Percentiles rank a stretch among this genome's conserved stretches.
Conservation (phyloP, 805 yeast species). For the Vanderwaltozyma polyspora region DNA sequence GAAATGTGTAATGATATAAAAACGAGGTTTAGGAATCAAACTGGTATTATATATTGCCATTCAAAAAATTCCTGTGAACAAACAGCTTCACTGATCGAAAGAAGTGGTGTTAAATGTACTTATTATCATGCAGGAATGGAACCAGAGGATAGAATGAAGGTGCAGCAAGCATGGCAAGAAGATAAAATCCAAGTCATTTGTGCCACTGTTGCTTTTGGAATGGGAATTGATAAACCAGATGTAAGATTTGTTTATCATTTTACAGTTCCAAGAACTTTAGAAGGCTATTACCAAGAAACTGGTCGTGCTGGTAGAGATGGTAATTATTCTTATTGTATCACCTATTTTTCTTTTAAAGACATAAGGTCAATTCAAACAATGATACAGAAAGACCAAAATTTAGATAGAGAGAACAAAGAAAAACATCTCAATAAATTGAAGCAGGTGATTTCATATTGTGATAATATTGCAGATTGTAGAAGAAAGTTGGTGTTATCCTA, state of each 20-base stretch:
- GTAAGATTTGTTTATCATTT: slow-evolving; percentile 87
- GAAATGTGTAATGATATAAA: slow-evolving; percentile 51
- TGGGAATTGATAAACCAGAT: slow-evolving; percentile 98
- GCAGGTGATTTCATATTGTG: slow-evolving; percentile 87
- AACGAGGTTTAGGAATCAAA: slow-evolving; percentile 39
- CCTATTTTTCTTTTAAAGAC: slow-evolving; percentile 75
- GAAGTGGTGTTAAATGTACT: slow-evolving; percentile 50
- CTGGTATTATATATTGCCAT: slow-evolving; percentile 92
- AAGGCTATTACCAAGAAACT: slow-evolving; percentile 96
- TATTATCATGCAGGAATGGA: slow-evolving; percentile 92
- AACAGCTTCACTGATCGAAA: slow-evolving; percentile 50
- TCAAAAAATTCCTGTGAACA: slow-evolving; percentile 84
- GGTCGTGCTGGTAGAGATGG: slow-evolving; percentile 99
- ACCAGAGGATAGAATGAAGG: slow-evolving; percentile 54
- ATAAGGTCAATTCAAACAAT: slow-evolving; percentile 64
- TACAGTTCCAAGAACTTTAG: slow-evolving; percentile 81
- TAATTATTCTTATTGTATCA: slow-evolving; percentile 61
- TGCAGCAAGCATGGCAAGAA: slow-evolving; percentile 77
- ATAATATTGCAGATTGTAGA: slow-evolving; percentile 83
- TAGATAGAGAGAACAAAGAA: slow-evolving; percentile 55
- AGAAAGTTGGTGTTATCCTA: slow-evolving; percentile 82
- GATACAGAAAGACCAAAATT: slow-evolving; percentile 66
- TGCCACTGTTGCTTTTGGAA: slow-evolving; percentile 97
- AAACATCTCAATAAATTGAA: slow-evolving; percentile 68
- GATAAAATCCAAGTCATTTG: slow-evolving; percentile 69